Evolutionary conservation across 805 yeast genomes (phyloP).

Genomic region (Lipomyces sp.): DNA sequence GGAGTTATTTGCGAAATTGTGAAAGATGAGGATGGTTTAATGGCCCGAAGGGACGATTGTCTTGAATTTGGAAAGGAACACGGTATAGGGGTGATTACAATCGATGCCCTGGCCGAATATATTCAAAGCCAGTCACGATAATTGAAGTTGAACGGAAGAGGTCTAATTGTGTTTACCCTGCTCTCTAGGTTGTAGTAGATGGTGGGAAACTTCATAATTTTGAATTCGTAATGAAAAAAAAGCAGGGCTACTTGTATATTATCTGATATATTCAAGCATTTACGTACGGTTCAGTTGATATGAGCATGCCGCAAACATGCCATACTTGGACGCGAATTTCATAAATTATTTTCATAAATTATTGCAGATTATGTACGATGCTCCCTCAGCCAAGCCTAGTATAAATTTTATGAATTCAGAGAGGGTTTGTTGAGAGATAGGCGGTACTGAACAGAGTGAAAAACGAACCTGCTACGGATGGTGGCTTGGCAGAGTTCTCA

Average conservation of each 20-base stretch:
- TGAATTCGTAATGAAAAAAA: no score
- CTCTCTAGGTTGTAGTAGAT: background rate
- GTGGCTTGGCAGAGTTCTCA: no score
- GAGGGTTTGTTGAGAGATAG: no score
- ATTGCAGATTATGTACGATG: no score
- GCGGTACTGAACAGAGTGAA: no score
- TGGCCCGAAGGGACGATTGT: conserved; percentile 94
- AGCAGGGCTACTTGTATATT: background rate
- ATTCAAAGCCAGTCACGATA: conserved; percentile 40
- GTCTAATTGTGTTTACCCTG: background rate
- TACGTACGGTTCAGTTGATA: no score
- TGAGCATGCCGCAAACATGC: no score
- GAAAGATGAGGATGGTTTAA: conserved; percentile 87
- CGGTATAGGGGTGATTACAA: conserved; percentile 73
- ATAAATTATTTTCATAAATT: no score
- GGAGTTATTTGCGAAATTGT: conserved; percentile 94
- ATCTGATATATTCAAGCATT: background rate
- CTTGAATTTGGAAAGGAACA: conserved; percentile 64
- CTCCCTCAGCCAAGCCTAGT: no score
- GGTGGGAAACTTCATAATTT: background rate
- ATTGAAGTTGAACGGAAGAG: background rate
- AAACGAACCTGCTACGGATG: no score
- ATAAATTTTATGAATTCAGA: no score
- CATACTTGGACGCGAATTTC: no score
- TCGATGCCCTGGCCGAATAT: conserved; percentile 70